Percentiles rank a stretch among this genome's conserved stretches.
phyloP scores from a whole-genome alignment of 2,329 filamentous ascomycete genomes.

The Triangularia setosa region DNA sequence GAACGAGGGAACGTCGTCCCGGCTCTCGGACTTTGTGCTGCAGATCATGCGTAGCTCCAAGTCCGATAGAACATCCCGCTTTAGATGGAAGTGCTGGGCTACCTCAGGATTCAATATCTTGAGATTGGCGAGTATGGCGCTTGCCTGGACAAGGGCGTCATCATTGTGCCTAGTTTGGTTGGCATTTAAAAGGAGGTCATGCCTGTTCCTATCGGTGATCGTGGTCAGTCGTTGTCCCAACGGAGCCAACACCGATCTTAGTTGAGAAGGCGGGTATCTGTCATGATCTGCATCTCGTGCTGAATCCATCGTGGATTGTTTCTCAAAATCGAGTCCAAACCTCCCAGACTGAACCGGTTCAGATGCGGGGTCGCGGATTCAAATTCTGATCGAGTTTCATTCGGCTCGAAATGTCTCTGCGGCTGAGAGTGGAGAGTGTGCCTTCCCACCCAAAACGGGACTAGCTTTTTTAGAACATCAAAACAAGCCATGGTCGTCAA shows the following conservation, averaged over 20 bases:
- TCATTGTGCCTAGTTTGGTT: neutral
- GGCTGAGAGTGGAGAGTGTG: neutral
- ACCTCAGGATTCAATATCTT: slow-evolving; percentile 19
- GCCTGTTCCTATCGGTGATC: slow-evolving; percentile 9
- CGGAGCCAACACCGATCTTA: neutral
- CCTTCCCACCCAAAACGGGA: no score
- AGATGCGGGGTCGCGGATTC: neutral
- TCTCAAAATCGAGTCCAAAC: neutral
- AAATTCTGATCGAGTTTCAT: neutral
- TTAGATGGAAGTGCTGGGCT: slow-evolving; percentile 15
- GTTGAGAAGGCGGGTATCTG: slow-evolving; percentile 6
- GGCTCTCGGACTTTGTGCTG: neutral
- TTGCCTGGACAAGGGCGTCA: neutral
- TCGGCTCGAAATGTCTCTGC: neutral
- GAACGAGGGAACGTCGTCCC: slow-evolving; percentile 13
- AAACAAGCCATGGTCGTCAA: no score
- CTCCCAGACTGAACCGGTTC: no score
- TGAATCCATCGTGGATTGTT: neutral
- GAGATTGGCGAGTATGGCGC: slow-evolving; percentile 16
- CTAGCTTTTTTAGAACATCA: no score
- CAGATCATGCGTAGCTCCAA: slow-evolving; percentile 22
- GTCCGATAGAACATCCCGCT: slow-evolving; percentile 14
- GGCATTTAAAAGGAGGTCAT: slow-evolving; percentile 3
- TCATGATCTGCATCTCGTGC: neutral
- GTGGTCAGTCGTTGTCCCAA: slow-evolving; percentile 13